A percentile compares a stretch with the other conserved stretches of the same genome.
Conservation (phyloP, 2,329 filamentous ascomycete genomes). For the Trichoderma simmonsii region DNA sequence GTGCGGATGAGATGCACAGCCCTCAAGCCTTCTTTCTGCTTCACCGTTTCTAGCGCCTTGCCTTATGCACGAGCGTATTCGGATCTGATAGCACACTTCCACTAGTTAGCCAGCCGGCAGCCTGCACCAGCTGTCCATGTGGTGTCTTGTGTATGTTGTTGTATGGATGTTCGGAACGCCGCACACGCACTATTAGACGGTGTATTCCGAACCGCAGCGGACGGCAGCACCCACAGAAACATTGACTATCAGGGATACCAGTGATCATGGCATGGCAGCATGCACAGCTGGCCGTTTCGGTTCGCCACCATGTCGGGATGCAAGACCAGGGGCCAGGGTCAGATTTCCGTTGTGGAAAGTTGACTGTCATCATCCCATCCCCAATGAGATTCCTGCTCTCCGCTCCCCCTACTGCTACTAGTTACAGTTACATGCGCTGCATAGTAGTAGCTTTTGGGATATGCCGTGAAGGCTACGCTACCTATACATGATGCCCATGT, state of each 20-base stretch:
- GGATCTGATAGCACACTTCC: not conserved
- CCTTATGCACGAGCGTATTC: constrained; percentile 12
- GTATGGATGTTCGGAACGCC: not conserved
- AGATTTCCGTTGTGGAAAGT: not conserved
- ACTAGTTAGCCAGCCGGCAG: not conserved
- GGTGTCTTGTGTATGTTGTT: not conserved
- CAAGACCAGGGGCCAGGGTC: not conserved
- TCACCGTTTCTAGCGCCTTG: constrained; percentile 2
- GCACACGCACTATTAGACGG: not conserved
- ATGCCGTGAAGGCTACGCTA: not conserved
- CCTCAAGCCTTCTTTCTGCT: not conserved
- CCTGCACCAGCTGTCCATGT: not conserved
- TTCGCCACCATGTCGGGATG: not conserved
- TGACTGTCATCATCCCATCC: not conserved
- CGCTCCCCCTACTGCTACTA: not conserved
- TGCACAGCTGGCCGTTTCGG: not conserved
- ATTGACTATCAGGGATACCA: not conserved
- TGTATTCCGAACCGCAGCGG: not conserved
- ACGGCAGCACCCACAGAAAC: no score
- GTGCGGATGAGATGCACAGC: not conserved
- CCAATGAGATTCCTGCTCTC: not conserved
- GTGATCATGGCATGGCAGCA: not conserved
- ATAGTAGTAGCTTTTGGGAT: not conserved
- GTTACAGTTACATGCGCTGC: not conserved
- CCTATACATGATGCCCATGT: not conserved